phyloP scores from a whole-genome alignment of 2,329 filamentous ascomycete species.

The Paecilomyces formosus region DNA sequence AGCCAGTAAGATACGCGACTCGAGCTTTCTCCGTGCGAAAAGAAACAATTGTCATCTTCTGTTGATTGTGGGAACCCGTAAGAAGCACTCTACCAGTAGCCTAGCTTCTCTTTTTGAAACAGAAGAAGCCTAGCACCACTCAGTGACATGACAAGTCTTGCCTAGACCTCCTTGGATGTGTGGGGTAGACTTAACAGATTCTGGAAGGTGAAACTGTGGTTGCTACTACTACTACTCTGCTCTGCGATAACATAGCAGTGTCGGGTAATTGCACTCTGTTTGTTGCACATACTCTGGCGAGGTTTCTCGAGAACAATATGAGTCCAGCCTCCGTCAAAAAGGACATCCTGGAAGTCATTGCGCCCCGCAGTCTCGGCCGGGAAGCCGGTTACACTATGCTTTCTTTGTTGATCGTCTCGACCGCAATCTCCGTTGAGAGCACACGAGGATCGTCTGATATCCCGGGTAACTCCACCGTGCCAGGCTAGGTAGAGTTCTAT shows the following conservation, averaged over 20 bases:
- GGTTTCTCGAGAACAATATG: neutral
- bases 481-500: neutral
- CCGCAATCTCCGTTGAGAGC: neutral
- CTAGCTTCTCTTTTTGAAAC: neutral
- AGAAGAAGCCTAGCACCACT: neutral
- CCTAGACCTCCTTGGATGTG: neutral
- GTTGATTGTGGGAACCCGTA: neutral
- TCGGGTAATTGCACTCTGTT: neutral
- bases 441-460: neutral
- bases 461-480: neutral
- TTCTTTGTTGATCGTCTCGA: neutral
- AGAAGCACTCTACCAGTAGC: neutral
- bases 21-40: neutral
- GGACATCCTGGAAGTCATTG: neutral
- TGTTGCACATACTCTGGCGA: neutral
- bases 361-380: neutral
- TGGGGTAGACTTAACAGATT: neutral
- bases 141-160: neutral
- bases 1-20: neutral
- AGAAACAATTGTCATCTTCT: neutral
- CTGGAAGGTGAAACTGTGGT: neutral
- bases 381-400: neutral
- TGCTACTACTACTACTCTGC: neutral
- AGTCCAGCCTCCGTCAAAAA: too few relatives aligned
- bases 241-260: neutral